Evolutionary conservation across 805 yeast genomes (phyloP), one percentile per base, ranked within the genome.

Genomic region (Suhomyces kilbournensis): DNA sequence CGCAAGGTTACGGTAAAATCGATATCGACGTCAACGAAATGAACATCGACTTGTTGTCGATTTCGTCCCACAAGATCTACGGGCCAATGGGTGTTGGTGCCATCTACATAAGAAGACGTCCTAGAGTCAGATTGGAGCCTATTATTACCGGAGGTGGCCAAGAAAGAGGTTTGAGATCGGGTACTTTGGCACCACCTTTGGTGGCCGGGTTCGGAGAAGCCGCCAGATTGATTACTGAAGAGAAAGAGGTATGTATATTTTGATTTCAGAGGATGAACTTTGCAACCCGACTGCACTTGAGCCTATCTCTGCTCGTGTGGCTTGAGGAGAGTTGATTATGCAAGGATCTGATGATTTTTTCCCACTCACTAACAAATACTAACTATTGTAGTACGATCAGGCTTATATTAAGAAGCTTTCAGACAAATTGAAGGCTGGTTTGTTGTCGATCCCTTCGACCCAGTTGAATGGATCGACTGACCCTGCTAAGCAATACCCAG

Each of bases 71-170:
- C 74, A 94, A 94, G 75, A 86, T 94, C 56, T 94, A 94, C 72
- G 99, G 99, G 5, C 99, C 99, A 60, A 94, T 86, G 82, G 99
- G 99, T 56, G 82, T 91, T 54, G 99, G 99, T 64, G 99, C 99
- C 8, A 78, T 92, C 60, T 94, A 81, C 66, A 93, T 94, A 39
- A 85, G 99, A 75, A 88, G 99, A 80, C 86, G 99, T 72, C 99
- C 99, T 56, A 86, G 99, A 74, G 99, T 94, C 47, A 88, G 99
- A 80, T 69, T 94, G 56, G 97, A 92, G 58, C 97, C 99, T 20
- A 77, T 94, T 51, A 88, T 94, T 60, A 87, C 91, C 54, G 99
- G 99, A 59, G 99, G 99, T 74, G 99, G 99, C 49, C 99, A 94
- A 76, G 99, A 94, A 76, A 87, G 99, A 77, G 99, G 99, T 54